Base-by-base conservation (phyloP, 2,329 filamentous ascomycete genomes). In the Cytospora leucostoma region DNA sequence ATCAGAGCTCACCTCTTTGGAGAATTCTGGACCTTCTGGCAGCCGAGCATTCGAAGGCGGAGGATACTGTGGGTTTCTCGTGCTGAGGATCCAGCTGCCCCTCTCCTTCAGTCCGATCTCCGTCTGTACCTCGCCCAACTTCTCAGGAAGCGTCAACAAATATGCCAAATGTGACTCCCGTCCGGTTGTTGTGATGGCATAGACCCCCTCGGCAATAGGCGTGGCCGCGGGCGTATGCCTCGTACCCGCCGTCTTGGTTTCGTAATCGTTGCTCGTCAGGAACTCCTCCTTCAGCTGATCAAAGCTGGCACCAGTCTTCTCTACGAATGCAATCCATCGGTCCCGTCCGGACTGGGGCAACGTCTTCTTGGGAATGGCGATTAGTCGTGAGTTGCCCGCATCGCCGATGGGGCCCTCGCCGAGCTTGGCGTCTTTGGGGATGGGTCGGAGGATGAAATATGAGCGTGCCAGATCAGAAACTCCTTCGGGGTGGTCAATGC, bases 201-300 rank as follows among this genome's bases (percentile, higher is more conserved):
- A 97, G 0, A 96, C 86, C 0, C 93, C 93, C 73, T 96, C 92
- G 0, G 88, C 93, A n/a, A 93, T 81, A 0, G 91, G 90, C 0
- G 84, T 88, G 1, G 90, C 88, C 1, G 89, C 85, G 0, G 91
- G 88, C 0, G 80, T 82, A 57, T 89, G 86, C 13, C 90, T 84
- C 15, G 84, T 85, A 1, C 92, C 91, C 2, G 77, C 79, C 0
- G 92, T 94, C 77, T 92, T 88, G 8, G 92, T 96, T 58, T 86
- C 81, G 72, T 96, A 93, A 12, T 90, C 86, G 1, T 78, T 80
- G 0, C 84, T 83, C 1, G 81, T 74, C 67, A 95, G 80, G 74
- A 96, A 92, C 7, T 84, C 83, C 4, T 90, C 86, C 70, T 88
- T 89, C n/a, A 97, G 79, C 7, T 89, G 82, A 33, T 87, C 79